Percentiles rank a stretch among this genome's conserved stretches.
phyloP scores from a whole-genome alignment of 2,329 filamentous ascomycete genomes.

The Metarhizium sp. region DNA sequence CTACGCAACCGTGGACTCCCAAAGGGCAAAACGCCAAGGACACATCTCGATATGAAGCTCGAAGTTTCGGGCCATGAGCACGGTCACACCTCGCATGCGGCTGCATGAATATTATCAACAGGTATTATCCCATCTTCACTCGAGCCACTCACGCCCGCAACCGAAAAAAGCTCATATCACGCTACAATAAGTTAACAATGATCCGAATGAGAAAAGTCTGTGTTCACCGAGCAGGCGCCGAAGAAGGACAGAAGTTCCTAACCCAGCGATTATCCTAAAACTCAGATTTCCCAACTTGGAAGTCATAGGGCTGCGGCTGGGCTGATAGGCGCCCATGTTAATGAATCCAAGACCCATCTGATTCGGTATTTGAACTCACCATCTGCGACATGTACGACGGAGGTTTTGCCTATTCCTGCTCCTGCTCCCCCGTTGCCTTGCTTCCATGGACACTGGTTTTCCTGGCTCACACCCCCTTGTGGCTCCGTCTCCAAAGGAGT shows the following conservation, averaged over 20 bases:
- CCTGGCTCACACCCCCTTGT: too few relatives aligned
- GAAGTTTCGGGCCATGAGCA: too few relatives aligned
- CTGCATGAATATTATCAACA: neutral
- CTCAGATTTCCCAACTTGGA: neutral
- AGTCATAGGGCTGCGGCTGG: neutral
- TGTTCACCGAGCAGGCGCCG: conserved; percentile 4
- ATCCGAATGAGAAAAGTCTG: neutral
- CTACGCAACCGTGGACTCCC: too few relatives aligned
- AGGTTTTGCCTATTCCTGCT: conserved; percentile 4
- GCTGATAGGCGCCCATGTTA: neutral
- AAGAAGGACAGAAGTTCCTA: conserved; percentile 4
- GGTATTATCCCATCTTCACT: too few relatives aligned
- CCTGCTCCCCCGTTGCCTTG: neutral
- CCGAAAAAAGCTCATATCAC: too few relatives aligned
- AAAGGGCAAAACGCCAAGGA: too few relatives aligned
- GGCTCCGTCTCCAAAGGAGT: neutral
- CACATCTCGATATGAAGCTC: too few relatives aligned
- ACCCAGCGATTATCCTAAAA: neutral
- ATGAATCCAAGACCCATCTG: too few relatives aligned
- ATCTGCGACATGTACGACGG: neutral
- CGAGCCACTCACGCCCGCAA: too few relatives aligned
- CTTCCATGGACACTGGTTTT: neutral
- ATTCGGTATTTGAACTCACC: neutral
- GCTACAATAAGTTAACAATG: too few relatives aligned
- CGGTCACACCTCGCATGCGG: too few relatives aligned